Percentiles rank a stretch among this genome's conserved stretches.
Conservation (phyloP, 805 yeast genomes). For the Danielozyma ontarioensis region DNA sequence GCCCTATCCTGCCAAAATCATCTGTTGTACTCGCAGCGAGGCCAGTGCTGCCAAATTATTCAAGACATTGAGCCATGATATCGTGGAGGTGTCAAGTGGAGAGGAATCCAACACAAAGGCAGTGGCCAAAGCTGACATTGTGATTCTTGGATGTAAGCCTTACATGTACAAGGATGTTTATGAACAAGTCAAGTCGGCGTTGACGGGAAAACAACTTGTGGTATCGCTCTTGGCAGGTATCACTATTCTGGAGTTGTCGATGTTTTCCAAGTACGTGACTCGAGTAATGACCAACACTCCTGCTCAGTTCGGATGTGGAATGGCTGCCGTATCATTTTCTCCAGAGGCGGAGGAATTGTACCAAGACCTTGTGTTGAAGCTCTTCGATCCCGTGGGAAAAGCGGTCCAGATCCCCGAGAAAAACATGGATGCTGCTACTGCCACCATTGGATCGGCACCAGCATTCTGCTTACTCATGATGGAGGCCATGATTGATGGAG, state of each 20-base stretch:
- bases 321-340: conserved; percentile 86
- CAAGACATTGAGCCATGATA: conserved; percentile 31
- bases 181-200: conserved; percentile 40
- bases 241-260: conserved; percentile 64
- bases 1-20: conserved; percentile 64
- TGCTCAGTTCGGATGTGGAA: conserved; percentile 86
- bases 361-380: conserved; percentile 44
- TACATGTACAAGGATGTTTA: conserved; percentile 63
- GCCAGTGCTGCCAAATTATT: conserved; percentile 35
- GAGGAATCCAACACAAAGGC: conserved; percentile 48
- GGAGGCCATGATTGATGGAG: conserved; percentile 92
- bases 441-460: conserved; percentile 94
- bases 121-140: conserved; percentile 58
- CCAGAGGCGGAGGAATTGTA: conserved; percentile 36
- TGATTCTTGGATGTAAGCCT: conserved; percentile 88
- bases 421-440: conserved; percentile 94
- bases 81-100: conserved; percentile 48
- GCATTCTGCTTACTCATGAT: conserved; percentile 87
- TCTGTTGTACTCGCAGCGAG: conserved; percentile 68
- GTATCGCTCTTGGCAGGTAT: conserved; percentile 91
- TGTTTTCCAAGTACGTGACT: conserved; percentile 57
- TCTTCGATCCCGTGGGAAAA: conserved; percentile 62
- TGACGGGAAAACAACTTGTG: conserved; percentile 51
- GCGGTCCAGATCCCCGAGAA: conserved; percentile 74
- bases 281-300: conserved; percentile 99